phyloP scores from a whole-genome alignment of 192 early-diverging fungal genomes.

The Fimicolochytrium jonesii region DNA sequence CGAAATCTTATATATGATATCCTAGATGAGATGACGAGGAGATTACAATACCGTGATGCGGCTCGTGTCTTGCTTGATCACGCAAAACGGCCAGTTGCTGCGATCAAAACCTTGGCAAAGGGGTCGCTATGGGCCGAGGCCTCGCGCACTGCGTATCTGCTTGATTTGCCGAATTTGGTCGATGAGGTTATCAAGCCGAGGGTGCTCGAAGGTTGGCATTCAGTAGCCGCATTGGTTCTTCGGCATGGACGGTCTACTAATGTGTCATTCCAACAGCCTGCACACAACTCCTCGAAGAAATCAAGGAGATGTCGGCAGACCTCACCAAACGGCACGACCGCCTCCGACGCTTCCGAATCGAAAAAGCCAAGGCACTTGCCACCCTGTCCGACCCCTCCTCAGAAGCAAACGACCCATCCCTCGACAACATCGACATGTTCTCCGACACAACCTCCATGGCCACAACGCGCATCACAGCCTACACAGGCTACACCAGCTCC shows the following conservation, averaged over 20 bases:
- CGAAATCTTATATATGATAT: neutral
- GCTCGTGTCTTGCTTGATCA: slow-evolving; percentile 71
- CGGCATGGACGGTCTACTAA: too few relatives aligned
- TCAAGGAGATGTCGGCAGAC: slow-evolving; percentile 55
- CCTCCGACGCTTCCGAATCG: slow-evolving; percentile 53
- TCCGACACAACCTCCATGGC: slow-evolving; percentile 95
- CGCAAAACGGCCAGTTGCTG: slow-evolving; percentile 61
- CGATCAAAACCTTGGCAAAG: slow-evolving; percentile 63
- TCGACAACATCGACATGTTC: slow-evolving; percentile 91
- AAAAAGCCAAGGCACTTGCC: slow-evolving; percentile 37
- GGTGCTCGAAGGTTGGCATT: too few relatives aligned
- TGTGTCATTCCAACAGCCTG: too few relatives aligned
- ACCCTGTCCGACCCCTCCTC: neutral
- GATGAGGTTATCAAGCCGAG: slow-evolving; percentile 72
- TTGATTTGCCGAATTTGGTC: slow-evolving; percentile 65
- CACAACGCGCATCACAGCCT: slow-evolving; percentile 70
- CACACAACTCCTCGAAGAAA: slow-evolving; percentile 54
- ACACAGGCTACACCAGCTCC: slow-evolving; percentile 54
- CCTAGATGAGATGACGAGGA: slow-evolving; percentile 44
- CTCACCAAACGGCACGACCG: slow-evolving; percentile 60
- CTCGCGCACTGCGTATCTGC: slow-evolving; percentile 48
- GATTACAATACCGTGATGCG: slow-evolving; percentile 62
- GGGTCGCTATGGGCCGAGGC: slow-evolving; percentile 78
- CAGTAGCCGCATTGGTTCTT: too few relatives aligned
- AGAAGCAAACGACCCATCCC: slow-evolving; percentile 33